These are phyloP conservation scores for Solanum chilense DNA, from an alignment of 257 asterid genomes.

Conservation along the genomic window DNA sequence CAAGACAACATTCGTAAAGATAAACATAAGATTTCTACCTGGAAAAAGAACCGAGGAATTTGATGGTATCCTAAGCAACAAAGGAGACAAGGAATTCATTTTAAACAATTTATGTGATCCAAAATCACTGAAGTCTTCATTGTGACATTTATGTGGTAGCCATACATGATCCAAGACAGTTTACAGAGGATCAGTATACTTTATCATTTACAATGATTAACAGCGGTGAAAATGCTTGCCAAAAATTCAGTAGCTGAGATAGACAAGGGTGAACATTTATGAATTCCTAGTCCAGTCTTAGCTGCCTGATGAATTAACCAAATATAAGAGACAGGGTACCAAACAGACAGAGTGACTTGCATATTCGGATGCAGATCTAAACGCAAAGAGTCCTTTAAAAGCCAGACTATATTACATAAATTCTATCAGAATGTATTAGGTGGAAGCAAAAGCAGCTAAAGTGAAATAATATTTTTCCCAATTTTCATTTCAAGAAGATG, in stretches of 20 bases:
- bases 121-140: neutral
- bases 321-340: neutral
- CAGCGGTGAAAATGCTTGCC: neutral
- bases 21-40: neutral
- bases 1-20: conserved; percentile 4
- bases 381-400: neutral
- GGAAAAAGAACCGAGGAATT: neutral
- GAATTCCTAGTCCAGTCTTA: neutral
- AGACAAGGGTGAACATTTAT: neutral
- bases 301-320: neutral
- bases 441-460: neutral
- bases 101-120: neutral
- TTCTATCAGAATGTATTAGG: neutral
- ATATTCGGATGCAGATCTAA: neutral
- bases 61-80: neutral
- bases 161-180: neutral
- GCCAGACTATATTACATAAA: neutral
- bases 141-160: neutral
- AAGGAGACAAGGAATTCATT: neutral
- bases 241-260: neutral
- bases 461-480: neutral
- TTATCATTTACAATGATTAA: neutral
- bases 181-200: neutral
- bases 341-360: neutral
- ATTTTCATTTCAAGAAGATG: neutral